phyloP scores from a whole-genome alignment of 2,329 filamentous ascomycete species.

The Daldinia eschscholtzii region DNA sequence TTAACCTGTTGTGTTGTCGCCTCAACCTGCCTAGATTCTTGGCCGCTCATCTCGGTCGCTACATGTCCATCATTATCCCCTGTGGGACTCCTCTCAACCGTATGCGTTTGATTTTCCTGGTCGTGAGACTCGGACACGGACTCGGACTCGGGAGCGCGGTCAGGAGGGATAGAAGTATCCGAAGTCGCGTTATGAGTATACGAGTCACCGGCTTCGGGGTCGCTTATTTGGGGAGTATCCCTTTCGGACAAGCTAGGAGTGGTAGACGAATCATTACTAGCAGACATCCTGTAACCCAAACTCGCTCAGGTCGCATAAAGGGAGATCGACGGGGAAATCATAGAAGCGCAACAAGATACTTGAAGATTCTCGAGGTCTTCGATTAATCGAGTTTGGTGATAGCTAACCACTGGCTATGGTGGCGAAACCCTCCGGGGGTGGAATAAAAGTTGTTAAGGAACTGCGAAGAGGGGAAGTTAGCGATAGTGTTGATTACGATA shows the following conservation, averaged over 20 bases:
- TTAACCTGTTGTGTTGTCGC: slow-evolving; percentile 5
- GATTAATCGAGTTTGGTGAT: slow-evolving; percentile 8
- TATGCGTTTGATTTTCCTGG: slow-evolving; percentile 63
- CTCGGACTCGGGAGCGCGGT: slow-evolving; percentile 51
- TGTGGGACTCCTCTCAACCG: slow-evolving; percentile 55
- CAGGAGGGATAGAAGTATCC: slow-evolving; percentile 52
- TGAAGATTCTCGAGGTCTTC: neutral
- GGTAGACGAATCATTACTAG: slow-evolving; percentile 11
- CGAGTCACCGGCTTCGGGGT: slow-evolving; percentile 55
- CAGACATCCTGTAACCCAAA: slow-evolving; percentile 38
- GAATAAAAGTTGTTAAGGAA: neutral
- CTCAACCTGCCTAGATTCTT: neutral
- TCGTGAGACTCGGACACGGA: slow-evolving; percentile 52
- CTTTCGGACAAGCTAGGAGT: slow-evolving; percentile 15
- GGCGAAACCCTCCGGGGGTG: neutral
- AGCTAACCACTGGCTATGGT: neutral
- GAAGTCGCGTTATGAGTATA: slow-evolving; percentile 54
- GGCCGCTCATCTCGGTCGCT: slow-evolving; percentile 15
- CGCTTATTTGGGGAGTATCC: slow-evolving; percentile 29
- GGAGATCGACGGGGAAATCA: slow-evolving; percentile 19
- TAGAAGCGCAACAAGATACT: slow-evolving; percentile 17
- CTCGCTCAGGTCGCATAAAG: slow-evolving; percentile 25
- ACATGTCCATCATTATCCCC: slow-evolving; percentile 18
- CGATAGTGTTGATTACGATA: slow-evolving; percentile 7
- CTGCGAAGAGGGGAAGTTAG: slow-evolving; percentile 26